Conservation (phyloP, 768 basidiomycete species). For the Floccularia luteovirens region DNA sequence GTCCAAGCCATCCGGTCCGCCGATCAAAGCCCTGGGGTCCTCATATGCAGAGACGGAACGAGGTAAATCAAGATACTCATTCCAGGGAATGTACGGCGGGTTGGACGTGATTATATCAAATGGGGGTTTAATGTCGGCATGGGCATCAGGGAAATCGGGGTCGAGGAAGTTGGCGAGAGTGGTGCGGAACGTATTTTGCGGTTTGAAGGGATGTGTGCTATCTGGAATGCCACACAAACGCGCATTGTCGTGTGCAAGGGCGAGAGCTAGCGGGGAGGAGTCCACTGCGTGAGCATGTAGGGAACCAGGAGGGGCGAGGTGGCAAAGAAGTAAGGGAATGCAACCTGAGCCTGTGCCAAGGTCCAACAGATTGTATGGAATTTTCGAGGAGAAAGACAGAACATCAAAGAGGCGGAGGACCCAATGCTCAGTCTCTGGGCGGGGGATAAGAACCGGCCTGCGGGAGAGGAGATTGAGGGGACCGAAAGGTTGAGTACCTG, state of each 20-base stretch:
- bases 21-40: slow-evolving; percentile 75
- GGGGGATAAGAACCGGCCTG: slow-evolving; percentile 85
- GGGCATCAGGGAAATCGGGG: slow-evolving; percentile 29
- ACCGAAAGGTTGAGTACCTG: slow-evolving; percentile 86
- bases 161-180: slow-evolving; percentile 35
- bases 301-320: slow-evolving; percentile 49
- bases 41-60: slow-evolving; percentile 72
- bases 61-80: slow-evolving; percentile 57
- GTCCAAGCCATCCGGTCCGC: slow-evolving; percentile 54
- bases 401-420: slow-evolving; percentile 48
- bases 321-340: slow-evolving; percentile 80
- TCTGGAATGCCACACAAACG: slow-evolving; percentile 27
- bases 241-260: slow-evolving; percentile 43
- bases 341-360: slow-evolving; percentile 92
- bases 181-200: slow-evolving; percentile 31
- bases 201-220: slow-evolving; percentile 11
- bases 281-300: slow-evolving; percentile 60
- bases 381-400: slow-evolving; percentile 26
- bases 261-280: slow-evolving; percentile 52
- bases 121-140: slow-evolving; percentile 29
- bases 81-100: slow-evolving; percentile 76
- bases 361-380: slow-evolving; percentile 56
- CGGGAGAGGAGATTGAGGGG: slow-evolving; percentile 66
- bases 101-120: slow-evolving; percentile 82
- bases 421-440: slow-evolving; percentile 93